These are phyloP conservation scores for Purshia tridentata DNA, from an alignment of 306 rosid genomes.

Conservation along the genomic window DNA sequence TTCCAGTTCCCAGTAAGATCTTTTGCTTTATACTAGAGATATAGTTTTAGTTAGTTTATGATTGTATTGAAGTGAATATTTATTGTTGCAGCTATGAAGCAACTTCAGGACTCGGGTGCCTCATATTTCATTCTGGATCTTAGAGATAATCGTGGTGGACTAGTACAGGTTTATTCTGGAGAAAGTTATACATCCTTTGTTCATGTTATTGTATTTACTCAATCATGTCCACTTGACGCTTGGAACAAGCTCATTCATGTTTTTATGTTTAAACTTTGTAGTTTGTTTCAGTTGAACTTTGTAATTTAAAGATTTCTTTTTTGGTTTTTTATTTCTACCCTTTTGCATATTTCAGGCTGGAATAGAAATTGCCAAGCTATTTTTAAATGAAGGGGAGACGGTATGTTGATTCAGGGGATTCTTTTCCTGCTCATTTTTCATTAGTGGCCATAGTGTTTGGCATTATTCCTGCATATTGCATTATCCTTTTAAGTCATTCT, in stretches of 20 bases:
- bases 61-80: conserved; percentile 19
- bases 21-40: conserved; percentile 2
- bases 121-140: conserved; percentile 87
- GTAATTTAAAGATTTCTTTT: background rate
- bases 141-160: conserved; percentile 97
- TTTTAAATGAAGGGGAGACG: conserved; percentile 77
- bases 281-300: conserved; percentile 6
- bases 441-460: background rate
- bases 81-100: conserved; percentile 78
- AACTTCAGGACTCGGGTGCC: conserved; percentile 88
- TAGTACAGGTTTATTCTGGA: conserved; percentile 71
- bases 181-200: background rate
- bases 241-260: background rate
- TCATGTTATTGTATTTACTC: background rate
- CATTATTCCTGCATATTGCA: background rate
- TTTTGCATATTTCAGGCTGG: conserved; percentile 72
- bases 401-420: conserved; percentile 40
- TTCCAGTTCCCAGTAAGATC: background rate
- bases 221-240: background rate
- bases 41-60: conserved; percentile 6
- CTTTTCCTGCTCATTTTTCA: conserved; percentile 9
- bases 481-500: background rate
- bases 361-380: conserved; percentile 88
- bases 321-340: conserved; percentile 28
- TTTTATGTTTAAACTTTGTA: background rate